Conservation (phyloP, 2,329 filamentous ascomycete species). For the Ophiostoma novo-ulmi region DNA sequence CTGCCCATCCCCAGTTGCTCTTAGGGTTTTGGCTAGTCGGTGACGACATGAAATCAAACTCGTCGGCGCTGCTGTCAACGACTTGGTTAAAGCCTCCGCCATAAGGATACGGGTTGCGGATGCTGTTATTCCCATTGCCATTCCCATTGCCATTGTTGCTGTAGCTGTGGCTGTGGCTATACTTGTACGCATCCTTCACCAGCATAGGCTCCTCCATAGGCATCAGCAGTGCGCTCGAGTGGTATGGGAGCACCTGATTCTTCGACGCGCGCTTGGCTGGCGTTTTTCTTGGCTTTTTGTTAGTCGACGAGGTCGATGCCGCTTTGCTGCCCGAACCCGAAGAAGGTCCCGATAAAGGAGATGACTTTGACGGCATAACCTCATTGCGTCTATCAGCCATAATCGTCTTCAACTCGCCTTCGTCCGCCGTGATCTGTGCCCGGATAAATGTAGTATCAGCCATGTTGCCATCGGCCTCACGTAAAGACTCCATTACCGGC, state of each 20-base stretch:
- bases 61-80: conserved; percentile 26
- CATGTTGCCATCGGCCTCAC: conserved; percentile 39
- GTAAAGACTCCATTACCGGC: conserved; percentile 73
- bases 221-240: conserved; percentile 36
- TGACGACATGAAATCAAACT: neutral
- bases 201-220: conserved; percentile 38
- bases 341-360: neutral
- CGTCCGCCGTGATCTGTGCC: conserved; percentile 74
- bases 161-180: neutral
- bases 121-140: neutral
- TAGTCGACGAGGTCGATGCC: neutral
- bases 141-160: neutral
- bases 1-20: conserved; percentile 5
- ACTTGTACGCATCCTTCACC: conserved; percentile 34
- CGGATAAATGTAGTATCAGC: conserved; percentile 60
- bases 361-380: conserved; percentile 22
- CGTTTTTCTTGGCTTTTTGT: conserved; percentile 16
- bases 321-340: neutral
- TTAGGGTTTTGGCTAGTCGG: neutral
- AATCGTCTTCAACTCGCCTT: conserved; percentile 68
- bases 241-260: conserved; percentile 37
- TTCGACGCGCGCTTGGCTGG: neutral
- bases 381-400: conserved; percentile 54
- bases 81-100: conserved; percentile 19
- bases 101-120: neutral